phyloP scores from a whole-genome alignment of 208 protist species.

The Leptomonas pyrrhocoris region DNA sequence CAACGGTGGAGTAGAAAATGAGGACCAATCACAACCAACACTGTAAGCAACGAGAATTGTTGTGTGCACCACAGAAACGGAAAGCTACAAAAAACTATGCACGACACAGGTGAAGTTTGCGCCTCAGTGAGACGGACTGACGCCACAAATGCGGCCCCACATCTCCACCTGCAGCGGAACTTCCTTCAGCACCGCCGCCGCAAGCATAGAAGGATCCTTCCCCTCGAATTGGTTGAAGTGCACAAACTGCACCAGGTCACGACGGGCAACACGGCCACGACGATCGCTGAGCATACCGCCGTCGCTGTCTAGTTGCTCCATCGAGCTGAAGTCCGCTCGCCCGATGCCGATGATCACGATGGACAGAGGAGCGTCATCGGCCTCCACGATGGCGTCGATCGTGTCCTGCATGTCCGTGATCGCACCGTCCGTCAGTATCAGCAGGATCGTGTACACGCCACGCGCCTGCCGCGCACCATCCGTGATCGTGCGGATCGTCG shows the following conservation, averaged over 20 bases:
- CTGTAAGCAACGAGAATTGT: too few relatives aligned
- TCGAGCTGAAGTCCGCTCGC: constrained; percentile 84
- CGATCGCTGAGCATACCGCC: constrained; percentile 38
- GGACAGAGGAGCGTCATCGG: constrained; percentile 79
- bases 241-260: constrained; percentile 84
- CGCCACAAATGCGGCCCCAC: constrained; percentile 6
- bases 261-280: constrained; percentile 6
- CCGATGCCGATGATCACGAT: constrained; percentile 94
- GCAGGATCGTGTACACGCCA: constrained; percentile 79
- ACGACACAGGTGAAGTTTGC: too few relatives aligned
- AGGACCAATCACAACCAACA: too few relatives aligned
- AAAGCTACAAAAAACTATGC: too few relatives aligned
- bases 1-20: too few relatives aligned
- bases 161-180: constrained; percentile 51
- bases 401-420: constrained; percentile 85
- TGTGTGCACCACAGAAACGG: too few relatives aligned
- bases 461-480: constrained; percentile 26
- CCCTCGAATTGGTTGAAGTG: constrained; percentile 54
- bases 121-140: too few relatives aligned
- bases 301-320: constrained; percentile 93
- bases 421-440: constrained; percentile 92
- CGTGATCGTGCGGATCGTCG: constrained; percentile 35
- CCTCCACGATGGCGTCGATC: constrained; percentile 73
- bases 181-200: constrained; percentile 56
- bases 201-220: constrained; percentile 35